phyloP scores from a whole-genome alignment of 768 basidiomycete genomes.

The Panus rudis region DNA sequence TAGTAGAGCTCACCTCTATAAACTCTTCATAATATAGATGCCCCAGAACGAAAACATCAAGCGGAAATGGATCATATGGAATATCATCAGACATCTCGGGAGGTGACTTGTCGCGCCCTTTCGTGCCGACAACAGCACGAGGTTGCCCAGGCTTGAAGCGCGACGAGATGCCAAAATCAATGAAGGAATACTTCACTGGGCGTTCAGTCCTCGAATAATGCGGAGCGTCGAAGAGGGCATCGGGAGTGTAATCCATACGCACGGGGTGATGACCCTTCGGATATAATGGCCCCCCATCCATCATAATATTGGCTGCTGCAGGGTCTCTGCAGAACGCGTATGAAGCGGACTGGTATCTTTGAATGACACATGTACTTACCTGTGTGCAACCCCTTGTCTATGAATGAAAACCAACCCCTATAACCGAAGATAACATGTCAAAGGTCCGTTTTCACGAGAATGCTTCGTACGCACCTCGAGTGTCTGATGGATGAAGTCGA shows the following conservation, averaged over 20 bases:
- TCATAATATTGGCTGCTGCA: constrained; percentile 14
- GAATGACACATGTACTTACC: constrained; percentile 8
- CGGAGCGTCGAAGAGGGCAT: constrained; percentile 22
- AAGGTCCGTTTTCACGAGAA: background rate
- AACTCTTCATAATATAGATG: constrained; percentile 9
- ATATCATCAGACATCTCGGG: constrained; percentile 15
- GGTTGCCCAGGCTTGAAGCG: background rate
- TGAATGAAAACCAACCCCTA: constrained; percentile 15
- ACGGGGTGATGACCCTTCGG: constrained; percentile 16
- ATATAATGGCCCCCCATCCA: constrained; percentile 13
- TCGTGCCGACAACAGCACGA: constrained; percentile 7
- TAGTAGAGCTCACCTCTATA: constrained; percentile 7
- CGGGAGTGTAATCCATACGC: constrained; percentile 21
- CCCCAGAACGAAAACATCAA: constrained; percentile 18
- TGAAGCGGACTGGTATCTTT: accelerated
- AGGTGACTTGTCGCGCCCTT: constrained; percentile 16
- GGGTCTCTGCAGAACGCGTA: constrained; percentile 7
- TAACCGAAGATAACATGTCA: background rate
- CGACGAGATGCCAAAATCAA: constrained; percentile 16
- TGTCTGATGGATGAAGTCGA: constrained; percentile 4
- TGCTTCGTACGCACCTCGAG: constrained; percentile 1
- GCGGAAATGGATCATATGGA: constrained; percentile 19
- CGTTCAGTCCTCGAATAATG: constrained; percentile 27
- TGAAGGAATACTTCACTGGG: constrained; percentile 23
- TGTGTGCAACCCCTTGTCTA: constrained; percentile 10